Evolutionary conservation across 1,284 basidiomycete genomes (phyloP).

Genomic region (Polyporus tsugae): DNA sequence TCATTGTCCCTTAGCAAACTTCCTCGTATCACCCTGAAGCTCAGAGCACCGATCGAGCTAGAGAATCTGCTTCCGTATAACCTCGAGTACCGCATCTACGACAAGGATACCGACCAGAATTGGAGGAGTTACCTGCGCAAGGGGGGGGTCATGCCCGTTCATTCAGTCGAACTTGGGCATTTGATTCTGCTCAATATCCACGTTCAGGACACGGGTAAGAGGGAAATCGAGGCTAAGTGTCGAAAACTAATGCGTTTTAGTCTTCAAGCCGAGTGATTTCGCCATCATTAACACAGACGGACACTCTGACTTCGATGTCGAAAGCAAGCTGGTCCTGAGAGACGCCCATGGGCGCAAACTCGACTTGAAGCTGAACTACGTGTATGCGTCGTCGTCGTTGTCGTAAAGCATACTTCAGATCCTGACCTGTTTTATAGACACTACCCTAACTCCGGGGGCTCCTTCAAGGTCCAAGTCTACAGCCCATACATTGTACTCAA

Average conservation of each 20-base stretch:
- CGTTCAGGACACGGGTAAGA: constrained; percentile 87
- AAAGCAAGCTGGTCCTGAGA: constrained; percentile 76
- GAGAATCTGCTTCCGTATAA: constrained; percentile 98
- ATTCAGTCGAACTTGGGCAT: constrained; percentile 96
- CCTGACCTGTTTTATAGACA: constrained; percentile 54
- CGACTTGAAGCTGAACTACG: constrained; percentile 87
- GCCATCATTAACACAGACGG: constrained; percentile 97
- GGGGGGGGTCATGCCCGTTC: constrained; percentile 96
- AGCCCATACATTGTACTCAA: constrained; percentile 94
- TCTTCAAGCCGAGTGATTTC: constrained; percentile 97
- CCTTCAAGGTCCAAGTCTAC: constrained; percentile 98
- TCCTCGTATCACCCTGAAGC: constrained; percentile 85
- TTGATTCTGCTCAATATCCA: constrained; percentile 92
- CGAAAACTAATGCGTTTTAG: constrained; percentile 46
- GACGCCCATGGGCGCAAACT: constrained; percentile 86
- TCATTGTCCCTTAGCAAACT: constrained; percentile 66
- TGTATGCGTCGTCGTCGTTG: constrained; percentile 57
- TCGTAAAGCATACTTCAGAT: background rate
- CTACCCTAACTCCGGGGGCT: constrained; percentile 94
- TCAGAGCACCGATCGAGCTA: constrained; percentile 96
- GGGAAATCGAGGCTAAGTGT: background rate
- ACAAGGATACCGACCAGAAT: constrained; percentile 93
- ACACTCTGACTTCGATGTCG: constrained; percentile 89
- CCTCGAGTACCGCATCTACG: constrained; percentile 94
- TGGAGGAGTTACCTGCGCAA: constrained; percentile 94